Evolutionary conservation across 768 basidiomycete species (phyloP).

Genomic region (Mycena rosella): DNA sequence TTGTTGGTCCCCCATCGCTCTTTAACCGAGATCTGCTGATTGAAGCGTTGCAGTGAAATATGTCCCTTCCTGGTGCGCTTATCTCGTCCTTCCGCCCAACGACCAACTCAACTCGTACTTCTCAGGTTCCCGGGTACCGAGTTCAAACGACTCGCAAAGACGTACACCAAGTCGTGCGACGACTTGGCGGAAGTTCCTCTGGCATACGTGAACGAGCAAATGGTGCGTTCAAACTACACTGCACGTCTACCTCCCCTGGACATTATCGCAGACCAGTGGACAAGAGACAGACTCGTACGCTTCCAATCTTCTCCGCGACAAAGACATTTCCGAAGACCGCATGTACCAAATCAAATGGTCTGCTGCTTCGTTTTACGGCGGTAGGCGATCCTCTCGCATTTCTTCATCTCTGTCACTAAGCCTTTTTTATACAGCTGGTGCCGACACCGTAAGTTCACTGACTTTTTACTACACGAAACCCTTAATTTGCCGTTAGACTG

Average conservation of each 20-base stretch:
- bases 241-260: conserved; percentile 1
- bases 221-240: conserved; percentile 50
- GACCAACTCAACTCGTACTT: conserved; percentile 59
- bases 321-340: conserved; percentile 46
- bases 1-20: conserved; percentile 41
- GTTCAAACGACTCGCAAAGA: conserved; percentile 62
- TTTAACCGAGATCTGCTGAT: background rate
- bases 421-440: conserved; percentile 46
- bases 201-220: conserved; percentile 56
- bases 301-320: conserved; percentile 49
- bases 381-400: background rate
- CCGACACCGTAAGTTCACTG: conserved; percentile 50
- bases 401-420: background rate
- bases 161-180: conserved; percentile 57
- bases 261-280: conserved; percentile 47
- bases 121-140: conserved; percentile 71
- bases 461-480: background rate
- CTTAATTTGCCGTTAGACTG: conserved; percentile 47
- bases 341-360: conserved; percentile 59
- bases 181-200: conserved; percentile 63
- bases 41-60: conserved; percentile 25
- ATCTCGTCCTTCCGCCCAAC: background rate
- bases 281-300: conserved; percentile 45
- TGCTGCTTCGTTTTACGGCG: conserved; percentile 61
- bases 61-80: conserved; percentile 5